Evolutionary conservation across 345 rosid genomes (phyloP), one percentile per base, ranked within the genome.

Genomic region (Lepidium sativum): DNA sequence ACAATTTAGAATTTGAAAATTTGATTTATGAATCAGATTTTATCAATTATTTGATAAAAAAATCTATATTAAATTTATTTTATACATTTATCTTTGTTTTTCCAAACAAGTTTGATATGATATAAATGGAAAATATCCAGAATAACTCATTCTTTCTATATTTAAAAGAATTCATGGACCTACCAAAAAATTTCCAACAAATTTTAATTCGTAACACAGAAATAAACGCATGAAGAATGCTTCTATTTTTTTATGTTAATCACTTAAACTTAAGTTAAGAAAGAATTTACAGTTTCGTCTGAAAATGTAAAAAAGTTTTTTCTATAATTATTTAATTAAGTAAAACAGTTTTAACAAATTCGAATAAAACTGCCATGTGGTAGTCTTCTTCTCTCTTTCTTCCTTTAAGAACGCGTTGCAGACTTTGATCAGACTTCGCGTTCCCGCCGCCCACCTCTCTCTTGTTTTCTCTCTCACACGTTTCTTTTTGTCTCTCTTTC

Each of bases 361-460:
- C 8, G 57, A 65, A 40, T 35, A 60, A 54, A 60, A 63, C 49
- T 43, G 39, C 61, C 67, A 72, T 60, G 72, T 67, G 68, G 68
- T 42, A 14, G 21, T 69, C 44, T 23, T 48, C 60, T 38, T 33
- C 14, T 33, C 53, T 62, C 68, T 70, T 62, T 11, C 66, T 67
- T 51, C 68, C 72, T 67, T 67, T 67, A 73, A 73, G 63, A 73
- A 67, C 73, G 77, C 77, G 77, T 60, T 61, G 27, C 77, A 73
- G 69, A 67, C 68, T 60, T 73, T 73, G 69, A 73, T 73, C 64
- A 67, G 68, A 67, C 77, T 73, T 67, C 68, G 77, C 77, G 70
- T 71, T 71, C 75, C 75, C 75, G 77, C 73, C 77, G 77, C 73
- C 68, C 64, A 73, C 38, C 20, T 70, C 74, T 38, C 20, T 29